phyloP scores from a whole-genome alignment of 2,329 filamentous ascomycete genomes.

The Epichloe scottii region DNA sequence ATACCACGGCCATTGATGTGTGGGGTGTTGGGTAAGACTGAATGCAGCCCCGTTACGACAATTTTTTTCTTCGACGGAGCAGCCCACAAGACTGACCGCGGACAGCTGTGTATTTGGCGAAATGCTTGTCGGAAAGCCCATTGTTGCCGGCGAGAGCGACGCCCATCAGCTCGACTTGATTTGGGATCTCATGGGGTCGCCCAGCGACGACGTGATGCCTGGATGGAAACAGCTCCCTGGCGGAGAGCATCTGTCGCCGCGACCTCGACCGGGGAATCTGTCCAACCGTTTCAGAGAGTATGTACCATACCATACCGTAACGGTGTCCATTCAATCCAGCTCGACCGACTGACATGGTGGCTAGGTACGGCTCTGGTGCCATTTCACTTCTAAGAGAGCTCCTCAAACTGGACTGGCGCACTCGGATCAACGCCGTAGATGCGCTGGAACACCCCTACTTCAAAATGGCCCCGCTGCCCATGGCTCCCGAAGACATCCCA shows the following conservation, averaged over 20 bases:
- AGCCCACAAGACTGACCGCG: constrained; percentile 11
- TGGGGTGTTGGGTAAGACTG: constrained; percentile 82
- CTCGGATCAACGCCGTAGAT: constrained; percentile 84
- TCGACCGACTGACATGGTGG: neutral
- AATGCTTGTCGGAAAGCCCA: constrained; percentile 90
- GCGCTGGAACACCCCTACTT: constrained; percentile 91
- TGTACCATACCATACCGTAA: constrained; percentile 7
- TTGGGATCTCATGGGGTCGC: constrained; percentile 82
- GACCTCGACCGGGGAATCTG: constrained; percentile 51
- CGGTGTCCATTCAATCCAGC: neutral
- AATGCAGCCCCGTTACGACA: no score
- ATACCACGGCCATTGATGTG: constrained; percentile 96
- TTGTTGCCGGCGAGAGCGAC: constrained; percentile 81
- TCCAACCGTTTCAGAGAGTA: constrained; percentile 63
- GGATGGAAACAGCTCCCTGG: constrained; percentile 77
- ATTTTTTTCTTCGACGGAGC: neutral
- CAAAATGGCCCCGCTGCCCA: constrained; percentile 62
- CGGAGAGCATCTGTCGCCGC: constrained; percentile 59
- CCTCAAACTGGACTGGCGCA: constrained; percentile 77
- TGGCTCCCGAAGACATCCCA: constrained; percentile 77
- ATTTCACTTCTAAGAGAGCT: constrained; percentile 73
- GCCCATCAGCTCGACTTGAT: constrained; percentile 84
- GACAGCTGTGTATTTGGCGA: constrained; percentile 93
- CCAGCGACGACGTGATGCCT: constrained; percentile 85
- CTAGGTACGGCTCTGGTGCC: constrained; percentile 53